These are phyloP conservation scores for Neonectria hederae DNA, from an alignment of 2,329 filamentous ascomycete genomes.

Conservation along the genomic window DNA sequence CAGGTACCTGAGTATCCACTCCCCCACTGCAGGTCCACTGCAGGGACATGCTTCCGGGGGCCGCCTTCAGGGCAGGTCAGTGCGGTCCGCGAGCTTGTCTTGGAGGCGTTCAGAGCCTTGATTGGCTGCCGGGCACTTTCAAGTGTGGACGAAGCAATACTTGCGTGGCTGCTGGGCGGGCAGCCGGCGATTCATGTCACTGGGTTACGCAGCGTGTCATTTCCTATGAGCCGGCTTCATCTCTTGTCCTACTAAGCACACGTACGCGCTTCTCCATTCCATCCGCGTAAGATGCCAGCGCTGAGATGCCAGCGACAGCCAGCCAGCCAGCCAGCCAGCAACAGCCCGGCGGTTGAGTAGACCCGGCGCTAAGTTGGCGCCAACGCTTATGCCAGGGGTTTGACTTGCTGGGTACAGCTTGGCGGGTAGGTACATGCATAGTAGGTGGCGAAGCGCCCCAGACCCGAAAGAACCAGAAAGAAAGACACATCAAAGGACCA, in stretches of 20 bases:
- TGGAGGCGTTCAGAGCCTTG: slow-evolving; percentile 2
- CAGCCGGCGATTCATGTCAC: slow-evolving; percentile 11
- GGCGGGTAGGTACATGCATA: too few species aligned
- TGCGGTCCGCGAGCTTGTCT: slow-evolving; percentile 21
- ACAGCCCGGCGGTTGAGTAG: not conserved
- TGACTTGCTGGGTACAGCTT: not conserved
- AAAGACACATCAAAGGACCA: not conserved
- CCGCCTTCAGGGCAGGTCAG: slow-evolving; percentile 23
- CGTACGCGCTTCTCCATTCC: slow-evolving; percentile 3
- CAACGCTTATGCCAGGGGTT: not conserved
- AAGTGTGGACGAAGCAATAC: slow-evolving; percentile 1
- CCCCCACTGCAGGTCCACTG: slow-evolving; percentile 29
- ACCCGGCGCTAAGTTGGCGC: not conserved
- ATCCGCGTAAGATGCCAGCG: not conserved
- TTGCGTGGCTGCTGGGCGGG: not conserved
- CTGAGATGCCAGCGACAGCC: not conserved
- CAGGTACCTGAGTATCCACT: slow-evolving; percentile 8
- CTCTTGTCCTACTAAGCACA: not conserved
- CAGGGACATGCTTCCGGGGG: slow-evolving; percentile 25
- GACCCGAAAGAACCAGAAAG: not conserved
- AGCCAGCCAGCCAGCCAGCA: not conserved
- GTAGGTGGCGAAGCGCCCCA: not conserved
- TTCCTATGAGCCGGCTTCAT: not conserved
- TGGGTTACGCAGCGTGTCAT: slow-evolving; percentile 5
- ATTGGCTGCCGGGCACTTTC: slow-evolving; percentile 23